Evolutionary conservation across 768 basidiomycete species (phyloP).

Genomic region (Mycena amicta): DNA sequence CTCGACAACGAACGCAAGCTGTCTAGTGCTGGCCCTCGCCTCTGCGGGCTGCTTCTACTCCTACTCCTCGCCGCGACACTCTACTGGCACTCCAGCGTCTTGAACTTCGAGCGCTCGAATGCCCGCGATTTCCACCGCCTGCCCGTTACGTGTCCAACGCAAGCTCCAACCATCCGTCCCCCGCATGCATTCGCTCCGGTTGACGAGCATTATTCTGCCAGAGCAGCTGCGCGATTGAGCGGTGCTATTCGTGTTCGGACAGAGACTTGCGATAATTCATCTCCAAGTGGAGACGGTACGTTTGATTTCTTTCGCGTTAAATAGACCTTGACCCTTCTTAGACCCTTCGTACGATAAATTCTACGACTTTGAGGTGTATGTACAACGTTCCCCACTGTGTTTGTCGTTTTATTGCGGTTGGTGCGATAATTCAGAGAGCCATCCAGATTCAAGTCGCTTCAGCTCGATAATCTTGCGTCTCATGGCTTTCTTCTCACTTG

Average conservation of each 20-base stretch:
- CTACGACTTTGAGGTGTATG: conserved; percentile 37
- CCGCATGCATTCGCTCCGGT: conserved; percentile 5
- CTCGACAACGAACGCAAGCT: not conserved
- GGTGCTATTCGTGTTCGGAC: conserved; percentile 36
- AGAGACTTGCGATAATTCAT: conserved; percentile 48
- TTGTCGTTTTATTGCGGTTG: conserved; percentile 18
- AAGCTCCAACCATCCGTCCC: conserved; percentile 8
- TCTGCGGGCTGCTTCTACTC: not conserved
- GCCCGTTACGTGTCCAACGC: conserved; percentile 9
- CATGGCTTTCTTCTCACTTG: conserved; percentile 60
- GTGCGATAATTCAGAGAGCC: not conserved
- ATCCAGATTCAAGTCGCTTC: conserved; percentile 6
- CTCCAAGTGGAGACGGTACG: conserved; percentile 44
- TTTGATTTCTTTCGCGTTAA: no score
- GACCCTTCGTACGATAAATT: conserved; percentile 45
- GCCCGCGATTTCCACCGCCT: conserved; percentile 10
- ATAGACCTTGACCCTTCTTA: no score
- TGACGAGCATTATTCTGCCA: conserved; percentile 3
- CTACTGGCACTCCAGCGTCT: not conserved
- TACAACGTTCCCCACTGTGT: conserved; percentile 56
- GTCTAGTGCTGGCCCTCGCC: not conserved
- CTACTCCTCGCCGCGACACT: not conserved
- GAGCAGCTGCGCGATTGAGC: conserved; percentile 26
- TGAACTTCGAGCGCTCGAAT: not conserved
- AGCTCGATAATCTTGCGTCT: conserved; percentile 47